phyloP scores from a whole-genome alignment of 2,329 filamentous ascomycete genomes.

The Sporothrix luriei region DNA sequence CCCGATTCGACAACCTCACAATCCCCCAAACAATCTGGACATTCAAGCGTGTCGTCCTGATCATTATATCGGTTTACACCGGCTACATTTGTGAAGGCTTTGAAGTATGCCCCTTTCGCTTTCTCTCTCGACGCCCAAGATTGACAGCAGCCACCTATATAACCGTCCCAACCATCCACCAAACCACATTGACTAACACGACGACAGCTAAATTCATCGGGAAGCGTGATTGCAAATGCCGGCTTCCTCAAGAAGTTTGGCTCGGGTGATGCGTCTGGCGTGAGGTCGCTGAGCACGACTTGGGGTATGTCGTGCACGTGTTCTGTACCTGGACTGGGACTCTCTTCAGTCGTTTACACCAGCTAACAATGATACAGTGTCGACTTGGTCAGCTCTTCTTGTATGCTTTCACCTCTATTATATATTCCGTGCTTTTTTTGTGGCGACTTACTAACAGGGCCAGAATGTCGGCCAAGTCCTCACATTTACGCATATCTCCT shows the following conservation, averaged over 20 bases:
- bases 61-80: constrained; percentile 30
- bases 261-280: constrained; percentile 8
- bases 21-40: constrained; percentile 25
- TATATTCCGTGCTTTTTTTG: not conserved
- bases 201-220: constrained; percentile 15
- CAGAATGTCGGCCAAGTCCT: constrained; percentile 32
- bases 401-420: not conserved
- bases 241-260: constrained; percentile 33
- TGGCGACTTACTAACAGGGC: not conserved
- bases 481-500: constrained; percentile 31
- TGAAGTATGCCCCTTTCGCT: not conserved
- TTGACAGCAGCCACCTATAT: not conserved
- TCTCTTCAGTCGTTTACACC: not conserved
- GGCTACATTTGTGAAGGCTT: constrained; percentile 32
- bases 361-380: not conserved
- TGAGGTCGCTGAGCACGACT: constrained; percentile 20
- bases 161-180: not conserved
- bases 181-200: not conserved
- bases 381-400: constrained; percentile 8
- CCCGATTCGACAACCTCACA: not conserved
- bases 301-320: constrained; percentile 7
- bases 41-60: constrained; percentile 25
- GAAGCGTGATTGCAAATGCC: constrained; percentile 29
- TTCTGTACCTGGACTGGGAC: not conserved
- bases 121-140: not conserved